Evolutionary conservation across 1,284 basidiomycete species (phyloP), one percentile per base, ranked within the genome.

Genomic region (Heliocybe sulcata): DNA sequence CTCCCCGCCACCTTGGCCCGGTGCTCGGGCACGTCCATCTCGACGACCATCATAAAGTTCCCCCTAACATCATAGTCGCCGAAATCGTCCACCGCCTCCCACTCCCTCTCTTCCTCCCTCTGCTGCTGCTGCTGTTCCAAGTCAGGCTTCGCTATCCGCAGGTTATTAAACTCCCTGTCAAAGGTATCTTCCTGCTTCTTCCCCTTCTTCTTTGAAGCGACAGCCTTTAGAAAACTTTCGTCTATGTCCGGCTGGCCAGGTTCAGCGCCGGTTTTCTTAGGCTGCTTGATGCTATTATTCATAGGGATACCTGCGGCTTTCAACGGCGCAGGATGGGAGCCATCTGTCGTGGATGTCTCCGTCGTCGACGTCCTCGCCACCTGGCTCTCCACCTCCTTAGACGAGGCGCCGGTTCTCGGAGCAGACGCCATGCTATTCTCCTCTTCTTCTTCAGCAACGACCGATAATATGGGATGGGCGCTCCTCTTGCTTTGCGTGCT

Each of bases 21-120:
- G 45, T 33, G 57, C 58, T 51, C 67, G 62, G 56, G 70, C 11
- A 85, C 69, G 25, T 85, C 82, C 71, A 89, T 72, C 63, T 92
- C 89, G 19, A 91, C 72, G 38, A 94, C 79, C 23, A 88, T 79
- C 83, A 94, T 93, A 58, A 94, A 94, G 63, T 94, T 94, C 0
- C 92, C 92, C 53, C 84, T 70, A 51, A 91, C 57, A 53, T 77
- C 76, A 53, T 88, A 80, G 59, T 89, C 81, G 19, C 85, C 87
- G 66, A 93, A 90, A 53, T 90, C 85, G 26, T 83, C 83, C 31
- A 92, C 66, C 11, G 90, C 67, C 2, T 75, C 75, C 85, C 85
- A 90, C 58, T 79, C 76, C 45, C 72, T 67, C 51, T 65, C 63
- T 45, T 70, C 60, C 49, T 57, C 48, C 45, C 72, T 67, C 50